Conservation (phyloP, 306 rosid genomes). For the Pyrus communis region DNA sequence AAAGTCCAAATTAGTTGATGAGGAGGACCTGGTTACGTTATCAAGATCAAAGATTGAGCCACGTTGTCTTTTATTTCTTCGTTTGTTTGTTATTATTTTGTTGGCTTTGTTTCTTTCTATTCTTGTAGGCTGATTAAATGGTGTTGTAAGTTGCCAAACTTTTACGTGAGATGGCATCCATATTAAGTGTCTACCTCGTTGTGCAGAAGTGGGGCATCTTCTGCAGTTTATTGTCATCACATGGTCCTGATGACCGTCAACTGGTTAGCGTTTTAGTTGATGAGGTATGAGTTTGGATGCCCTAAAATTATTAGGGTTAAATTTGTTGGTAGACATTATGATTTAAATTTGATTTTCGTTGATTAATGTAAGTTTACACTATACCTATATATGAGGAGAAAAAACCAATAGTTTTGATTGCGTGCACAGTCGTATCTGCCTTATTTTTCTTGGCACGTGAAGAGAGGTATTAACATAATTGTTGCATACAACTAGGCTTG, state of each 20-base stretch:
- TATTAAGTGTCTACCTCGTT: neutral
- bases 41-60: neutral
- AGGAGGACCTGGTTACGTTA: neutral
- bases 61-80: neutral
- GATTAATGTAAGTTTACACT: neutral
- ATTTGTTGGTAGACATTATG: neutral
- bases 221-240: neutral
- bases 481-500: too few species aligned
- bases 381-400: too few species aligned
- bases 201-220: constrained; percentile 18
- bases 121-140: constrained; percentile 3
- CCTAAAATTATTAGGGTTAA: neutral
- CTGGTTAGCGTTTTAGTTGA: neutral
- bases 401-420: neutral
- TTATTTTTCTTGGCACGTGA: too few species aligned
- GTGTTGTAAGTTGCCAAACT: neutral
- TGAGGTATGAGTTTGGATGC: neutral
- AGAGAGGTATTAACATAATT: too few species aligned
- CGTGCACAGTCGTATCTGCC: neutral
- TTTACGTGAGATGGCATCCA: constrained; percentile 19
- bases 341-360: neutral
- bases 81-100: neutral
- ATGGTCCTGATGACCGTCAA: neutral
- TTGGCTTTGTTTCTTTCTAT: neutral
- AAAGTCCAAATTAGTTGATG: accelerated